Conservation (phyloP, 2,329 filamentous ascomycete genomes). For the Beauveria medogensis region DNA sequence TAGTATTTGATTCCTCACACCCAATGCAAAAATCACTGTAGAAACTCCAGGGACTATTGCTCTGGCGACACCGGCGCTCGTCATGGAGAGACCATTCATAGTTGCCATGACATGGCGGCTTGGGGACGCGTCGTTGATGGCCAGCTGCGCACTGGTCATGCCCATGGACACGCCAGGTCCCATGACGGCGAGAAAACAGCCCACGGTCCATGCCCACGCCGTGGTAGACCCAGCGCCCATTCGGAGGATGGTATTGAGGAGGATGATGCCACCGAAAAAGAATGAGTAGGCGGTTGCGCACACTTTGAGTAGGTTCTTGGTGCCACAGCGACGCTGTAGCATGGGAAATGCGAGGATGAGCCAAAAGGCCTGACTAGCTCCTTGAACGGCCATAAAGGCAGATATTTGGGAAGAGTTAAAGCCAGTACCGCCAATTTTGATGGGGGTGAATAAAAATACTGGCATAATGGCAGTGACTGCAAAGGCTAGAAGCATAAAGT, state of each 20-base stretch:
- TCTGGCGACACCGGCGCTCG: conserved; percentile 51
- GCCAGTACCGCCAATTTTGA: conserved; percentile 55
- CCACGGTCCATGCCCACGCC: conserved; percentile 47
- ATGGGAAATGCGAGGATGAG: conserved; percentile 61
- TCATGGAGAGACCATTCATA: conserved; percentile 56
- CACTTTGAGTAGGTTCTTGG: conserved; percentile 52
- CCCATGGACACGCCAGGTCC: conserved; percentile 59
- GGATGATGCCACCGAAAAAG: conserved; percentile 52
- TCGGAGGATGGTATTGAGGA: conserved; percentile 40
- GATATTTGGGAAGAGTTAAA: conserved; percentile 58
- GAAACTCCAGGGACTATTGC: conserved; percentile 59
- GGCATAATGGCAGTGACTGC: conserved; percentile 64
- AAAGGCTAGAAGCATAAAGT: conserved; percentile 61
- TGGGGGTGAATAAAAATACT: conserved; percentile 58
- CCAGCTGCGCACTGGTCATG: conserved; percentile 64
- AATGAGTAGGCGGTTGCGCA: conserved; percentile 52
- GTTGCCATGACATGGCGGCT: conserved; percentile 56
- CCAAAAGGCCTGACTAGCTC: conserved; percentile 62
- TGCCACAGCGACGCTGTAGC: conserved; percentile 59
- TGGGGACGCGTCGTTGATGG: conserved; percentile 66
- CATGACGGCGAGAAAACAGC: conserved; percentile 33
- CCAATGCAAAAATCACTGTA: conserved; percentile 59
- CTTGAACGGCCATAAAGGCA: conserved; percentile 54
- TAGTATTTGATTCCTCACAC: conserved; percentile 52
- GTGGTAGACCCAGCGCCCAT: conserved; percentile 28